A percentile compares a stretch with the other conserved stretches of the same genome.
phyloP scores from a whole-genome alignment of 75 land plant genomes.

The Pinus albicaulis region DNA sequence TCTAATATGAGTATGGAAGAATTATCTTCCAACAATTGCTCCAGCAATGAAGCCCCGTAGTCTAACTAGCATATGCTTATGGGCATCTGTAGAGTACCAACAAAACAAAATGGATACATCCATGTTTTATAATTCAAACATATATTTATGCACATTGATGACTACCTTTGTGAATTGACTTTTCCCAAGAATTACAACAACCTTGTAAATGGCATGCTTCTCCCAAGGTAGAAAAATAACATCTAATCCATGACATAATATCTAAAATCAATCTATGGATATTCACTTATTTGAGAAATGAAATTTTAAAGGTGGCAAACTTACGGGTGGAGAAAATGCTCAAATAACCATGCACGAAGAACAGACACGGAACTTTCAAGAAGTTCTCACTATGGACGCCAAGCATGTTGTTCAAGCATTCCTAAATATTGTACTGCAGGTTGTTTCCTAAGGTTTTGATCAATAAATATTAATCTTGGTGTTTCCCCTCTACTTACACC shows the following conservation, averaged over 20 bases:
- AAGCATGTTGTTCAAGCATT: constrained; percentile 56
- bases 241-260: neutral
- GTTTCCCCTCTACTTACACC: constrained; percentile 24
- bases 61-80: constrained; percentile 84
- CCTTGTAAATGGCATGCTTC: no score
- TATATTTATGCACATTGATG: neutral
- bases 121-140: neutral
- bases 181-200: no score
- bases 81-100: constrained; percentile 94
- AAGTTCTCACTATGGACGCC: constrained; percentile 96
- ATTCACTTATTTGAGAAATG: neutral
- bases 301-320: constrained; percentile 4
- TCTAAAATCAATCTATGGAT: neutral
- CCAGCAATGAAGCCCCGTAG: no score
- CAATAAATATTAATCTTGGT: constrained; percentile 44
- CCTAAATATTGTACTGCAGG: constrained; percentile 30
- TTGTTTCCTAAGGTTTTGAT: constrained; percentile 47
- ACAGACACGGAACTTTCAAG: constrained; percentile 91
- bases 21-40: no score
- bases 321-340: constrained; percentile 98
- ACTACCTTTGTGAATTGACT: neutral
- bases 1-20: no score
- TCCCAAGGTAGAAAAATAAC: no score
- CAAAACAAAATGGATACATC: neutral
- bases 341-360: constrained; percentile 93